phyloP scores from a whole-genome alignment of 2,329 filamentous ascomycete species.

The Talaromyces sp. region DNA sequence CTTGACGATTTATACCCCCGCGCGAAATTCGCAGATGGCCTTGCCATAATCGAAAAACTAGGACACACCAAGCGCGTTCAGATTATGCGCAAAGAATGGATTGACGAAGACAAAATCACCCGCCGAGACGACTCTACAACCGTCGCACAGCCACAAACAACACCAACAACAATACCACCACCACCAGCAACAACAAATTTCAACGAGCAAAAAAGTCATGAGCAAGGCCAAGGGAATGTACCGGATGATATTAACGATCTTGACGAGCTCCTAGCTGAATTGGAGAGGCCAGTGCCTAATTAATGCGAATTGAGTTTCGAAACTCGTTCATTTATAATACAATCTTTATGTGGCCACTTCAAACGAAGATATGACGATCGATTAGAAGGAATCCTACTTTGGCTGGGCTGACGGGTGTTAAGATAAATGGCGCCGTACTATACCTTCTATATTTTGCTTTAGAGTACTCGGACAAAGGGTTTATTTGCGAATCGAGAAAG shows the following conservation, averaged over 20 bases:
- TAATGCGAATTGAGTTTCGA: neutral
- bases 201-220: neutral
- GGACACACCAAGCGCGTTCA: conserved; percentile 79
- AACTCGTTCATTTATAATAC: neutral
- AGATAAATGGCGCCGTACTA: neutral
- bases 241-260: conserved; percentile 6
- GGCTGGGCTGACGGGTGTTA: neutral
- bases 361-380: neutral
- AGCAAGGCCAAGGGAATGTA: neutral
- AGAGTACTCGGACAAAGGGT: neutral
- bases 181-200: neutral
- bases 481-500: neutral
- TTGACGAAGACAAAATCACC: conserved; percentile 56
- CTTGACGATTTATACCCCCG: conserved; percentile 93
- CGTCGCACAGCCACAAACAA: neutral
- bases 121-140: neutral
- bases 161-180: neutral
- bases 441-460: neutral
- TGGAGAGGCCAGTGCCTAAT: neutral
- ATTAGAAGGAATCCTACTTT: neutral
- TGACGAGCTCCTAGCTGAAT: conserved; percentile 5
- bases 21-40: conserved; percentile 84
- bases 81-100: conserved; percentile 72
- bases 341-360: neutral
- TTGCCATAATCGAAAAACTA: conserved; percentile 86